These are phyloP conservation scores for Umbelopsis sp. DNA, from an alignment of 371 early-diverging fungal species.

Conservation along the genomic window DNA sequence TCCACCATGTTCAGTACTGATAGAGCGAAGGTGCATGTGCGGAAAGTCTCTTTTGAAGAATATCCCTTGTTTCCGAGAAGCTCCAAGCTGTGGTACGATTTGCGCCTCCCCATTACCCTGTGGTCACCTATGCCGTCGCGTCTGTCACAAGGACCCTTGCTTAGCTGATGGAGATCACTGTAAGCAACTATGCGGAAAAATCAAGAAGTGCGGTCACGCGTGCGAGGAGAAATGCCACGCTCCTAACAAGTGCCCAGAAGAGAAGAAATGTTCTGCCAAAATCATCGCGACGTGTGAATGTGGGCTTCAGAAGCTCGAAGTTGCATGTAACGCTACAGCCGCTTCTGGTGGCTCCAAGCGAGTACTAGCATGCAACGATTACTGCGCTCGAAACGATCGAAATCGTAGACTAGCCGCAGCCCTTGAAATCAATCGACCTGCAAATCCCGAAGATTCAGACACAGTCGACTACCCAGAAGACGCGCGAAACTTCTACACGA, in stretches of 20 bases:
- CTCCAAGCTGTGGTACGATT: conserved; percentile 70
- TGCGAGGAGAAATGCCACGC: conserved; percentile 72
- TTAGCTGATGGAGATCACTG: conserved; percentile 55
- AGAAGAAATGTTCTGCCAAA: conserved; percentile 53
- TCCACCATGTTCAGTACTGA: conserved; percentile 75
- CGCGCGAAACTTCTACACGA: conserved; percentile 60
- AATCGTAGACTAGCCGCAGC: conserved; percentile 76
- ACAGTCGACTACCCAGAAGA: conserved; percentile 64
- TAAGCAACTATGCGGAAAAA: conserved; percentile 62
- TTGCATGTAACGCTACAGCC: conserved; percentile 63
- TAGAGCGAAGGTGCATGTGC: conserved; percentile 70
- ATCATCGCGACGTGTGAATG: conserved; percentile 72
- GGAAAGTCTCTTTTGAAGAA: conserved; percentile 70
- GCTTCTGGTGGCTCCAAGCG: conserved; percentile 46
- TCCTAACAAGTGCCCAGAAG: conserved; percentile 64
- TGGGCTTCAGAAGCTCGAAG: conserved; percentile 61
- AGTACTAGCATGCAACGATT: conserved; percentile 67
- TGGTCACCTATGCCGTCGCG: conserved; percentile 71
- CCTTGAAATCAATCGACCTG: conserved; percentile 59
- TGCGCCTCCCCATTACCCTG: conserved; percentile 70
- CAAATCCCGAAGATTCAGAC: conserved; percentile 27
- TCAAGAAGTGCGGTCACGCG: conserved; percentile 73
- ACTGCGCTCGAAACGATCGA: conserved; percentile 73
- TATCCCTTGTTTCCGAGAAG: conserved; percentile 73
- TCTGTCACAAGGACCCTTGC: conserved; percentile 79